A percentile compares a stretch with the other conserved stretches of the same genome.
Conservation (phyloP, 177 flowering plant species). For the Vitis hybrid region DNA sequence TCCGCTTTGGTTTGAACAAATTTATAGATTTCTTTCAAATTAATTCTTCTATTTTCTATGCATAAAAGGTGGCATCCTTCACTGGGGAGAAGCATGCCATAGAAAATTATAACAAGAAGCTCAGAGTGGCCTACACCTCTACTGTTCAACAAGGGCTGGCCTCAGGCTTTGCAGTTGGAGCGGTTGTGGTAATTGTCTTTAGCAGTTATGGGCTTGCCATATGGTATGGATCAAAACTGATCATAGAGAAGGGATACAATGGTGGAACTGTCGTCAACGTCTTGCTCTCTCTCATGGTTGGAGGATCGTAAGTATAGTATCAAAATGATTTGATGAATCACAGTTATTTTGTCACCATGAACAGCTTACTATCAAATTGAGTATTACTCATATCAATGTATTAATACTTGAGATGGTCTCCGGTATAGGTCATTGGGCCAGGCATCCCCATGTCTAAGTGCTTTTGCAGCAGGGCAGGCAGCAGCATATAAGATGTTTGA, state of each 20-base stretch:
- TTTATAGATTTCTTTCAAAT: no score
- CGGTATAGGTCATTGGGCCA: slow-evolving; percentile 58
- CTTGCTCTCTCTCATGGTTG: slow-evolving; percentile 58
- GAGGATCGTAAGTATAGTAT: slow-evolving; percentile 60
- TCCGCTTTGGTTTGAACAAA: no score
- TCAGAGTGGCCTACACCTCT: slow-evolving; percentile 42
- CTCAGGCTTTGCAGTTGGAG: slow-evolving; percentile 63
- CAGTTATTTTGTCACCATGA: no score
- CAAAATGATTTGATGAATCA: neutral
- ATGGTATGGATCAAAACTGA: slow-evolving; percentile 69
- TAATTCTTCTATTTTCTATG: no score
- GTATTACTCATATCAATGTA: no score
- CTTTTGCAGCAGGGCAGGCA: slow-evolving; percentile 70
- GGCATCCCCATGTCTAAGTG: slow-evolving; percentile 52
- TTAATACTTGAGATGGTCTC: neutral
- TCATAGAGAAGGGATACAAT: slow-evolving; percentile 58
- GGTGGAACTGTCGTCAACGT: slow-evolving; percentile 75
- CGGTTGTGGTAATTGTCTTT: slow-evolving; percentile 30
- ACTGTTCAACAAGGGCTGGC: slow-evolving; percentile 50
- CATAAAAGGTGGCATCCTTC: slow-evolving; percentile 65
- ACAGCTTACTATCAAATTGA: no score
- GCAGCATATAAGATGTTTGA: slow-evolving; percentile 82
- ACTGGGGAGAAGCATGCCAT: slow-evolving; percentile 71
- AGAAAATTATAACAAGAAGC: slow-evolving; percentile 43
- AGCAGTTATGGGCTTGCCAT: slow-evolving; percentile 59